Evolutionary conservation across 306 rosid genomes (phyloP).

Genomic region (Prunus mume): DNA sequence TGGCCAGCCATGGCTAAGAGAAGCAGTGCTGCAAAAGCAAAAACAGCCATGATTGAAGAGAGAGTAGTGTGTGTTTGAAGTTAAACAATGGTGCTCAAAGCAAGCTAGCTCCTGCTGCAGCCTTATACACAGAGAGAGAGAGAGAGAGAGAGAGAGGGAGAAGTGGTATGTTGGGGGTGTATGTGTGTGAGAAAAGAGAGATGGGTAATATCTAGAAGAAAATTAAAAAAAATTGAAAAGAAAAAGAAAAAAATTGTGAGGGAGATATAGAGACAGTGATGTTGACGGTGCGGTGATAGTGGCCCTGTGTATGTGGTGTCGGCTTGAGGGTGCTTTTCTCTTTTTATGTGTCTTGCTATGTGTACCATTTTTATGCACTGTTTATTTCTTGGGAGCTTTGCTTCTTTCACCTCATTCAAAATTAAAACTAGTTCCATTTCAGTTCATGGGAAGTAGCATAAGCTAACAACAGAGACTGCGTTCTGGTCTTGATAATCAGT

Average conservation of each 20-base stretch:
- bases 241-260: neutral
- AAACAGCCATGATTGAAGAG: slow-evolving; percentile 45
- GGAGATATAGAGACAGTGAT: neutral
- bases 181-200: neutral
- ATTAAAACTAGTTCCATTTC: no score
- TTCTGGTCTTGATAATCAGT: no score
- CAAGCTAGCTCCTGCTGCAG: slow-evolving; percentile 12
- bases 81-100: neutral
- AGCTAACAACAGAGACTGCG: no score
- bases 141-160: neutral
- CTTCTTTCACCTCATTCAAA: no score
- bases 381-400: neutral
- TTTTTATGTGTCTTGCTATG: neutral
- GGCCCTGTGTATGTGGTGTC: neutral
- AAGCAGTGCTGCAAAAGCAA: slow-evolving; percentile 44
- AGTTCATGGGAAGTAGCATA: no score
- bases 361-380: neutral
- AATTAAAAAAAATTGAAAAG: neutral
- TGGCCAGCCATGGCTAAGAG: slow-evolving; percentile 55
- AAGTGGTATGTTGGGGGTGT: neutral
- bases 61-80: slow-evolving; percentile 14
- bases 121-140: slow-evolving; percentile 13
- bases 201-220: neutral
- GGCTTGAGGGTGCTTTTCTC: neutral
- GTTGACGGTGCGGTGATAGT: slow-evolving; percentile 2